A percentile compares a stretch with the other conserved stretches of the same genome.
Evolutionary conservation across 225 moss, liverwort and hornwort genomes (phyloP).

Genomic region (Anthoceros angustus): DNA sequence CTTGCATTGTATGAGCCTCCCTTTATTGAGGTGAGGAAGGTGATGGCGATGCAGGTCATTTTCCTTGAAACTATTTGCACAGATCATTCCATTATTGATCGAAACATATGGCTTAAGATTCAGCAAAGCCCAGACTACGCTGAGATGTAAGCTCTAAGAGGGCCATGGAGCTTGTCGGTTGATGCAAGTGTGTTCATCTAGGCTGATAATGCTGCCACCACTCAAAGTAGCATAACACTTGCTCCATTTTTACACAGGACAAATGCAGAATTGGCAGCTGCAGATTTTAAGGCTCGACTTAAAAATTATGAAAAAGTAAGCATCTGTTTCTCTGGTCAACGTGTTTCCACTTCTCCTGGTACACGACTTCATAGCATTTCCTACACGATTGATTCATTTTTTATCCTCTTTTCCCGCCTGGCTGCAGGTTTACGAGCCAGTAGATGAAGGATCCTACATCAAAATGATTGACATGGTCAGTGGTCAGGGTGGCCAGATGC

Average conservation of each 20-base stretch:
- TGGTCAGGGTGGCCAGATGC: constrained; percentile 71
- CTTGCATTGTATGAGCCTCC: too few species aligned
- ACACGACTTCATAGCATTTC: neutral
- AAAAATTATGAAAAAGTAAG: constrained; percentile 82
- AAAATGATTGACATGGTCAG: constrained; percentile 99
- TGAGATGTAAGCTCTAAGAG: constrained; percentile 45
- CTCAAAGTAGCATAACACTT: neutral
- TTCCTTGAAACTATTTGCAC: constrained; percentile 96
- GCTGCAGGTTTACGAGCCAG: constrained; percentile 87
- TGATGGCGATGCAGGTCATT: constrained; percentile 40
- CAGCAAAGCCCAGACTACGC: constrained; percentile 92
- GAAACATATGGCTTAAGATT: constrained; percentile 81
- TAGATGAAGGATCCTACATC: constrained; percentile 93
- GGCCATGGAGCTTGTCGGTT: neutral
- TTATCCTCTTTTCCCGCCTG: constrained; percentile 5
- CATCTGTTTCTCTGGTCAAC: neutral
- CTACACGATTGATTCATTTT: neutral
- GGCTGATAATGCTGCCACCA: neutral
- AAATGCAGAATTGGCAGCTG: constrained; percentile 66
- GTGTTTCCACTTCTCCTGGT: neutral
- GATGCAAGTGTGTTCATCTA: neutral
- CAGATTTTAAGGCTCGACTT: constrained; percentile 79
- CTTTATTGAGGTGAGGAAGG: too few species aligned
- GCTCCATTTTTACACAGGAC: constrained; percentile 24
- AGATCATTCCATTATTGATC: constrained; percentile 79